Evolutionary conservation across 768 basidiomycete genomes (phyloP).

Genomic region (Termitomyces sp.): DNA sequence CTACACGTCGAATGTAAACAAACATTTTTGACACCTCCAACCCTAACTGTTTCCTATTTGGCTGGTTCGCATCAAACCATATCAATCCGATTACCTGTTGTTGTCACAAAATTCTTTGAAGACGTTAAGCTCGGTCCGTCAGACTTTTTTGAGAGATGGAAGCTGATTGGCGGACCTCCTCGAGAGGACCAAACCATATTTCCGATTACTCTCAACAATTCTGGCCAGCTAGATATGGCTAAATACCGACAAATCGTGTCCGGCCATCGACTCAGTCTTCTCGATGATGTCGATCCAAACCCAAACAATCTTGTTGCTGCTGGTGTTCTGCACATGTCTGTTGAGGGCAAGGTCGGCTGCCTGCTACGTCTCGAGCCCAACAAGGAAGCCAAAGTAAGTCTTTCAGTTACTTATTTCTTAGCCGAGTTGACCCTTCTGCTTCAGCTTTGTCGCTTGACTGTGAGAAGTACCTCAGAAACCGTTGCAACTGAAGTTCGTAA

Average conservation of each 20-base stretch:
- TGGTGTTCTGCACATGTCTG: slow-evolving; percentile 93
- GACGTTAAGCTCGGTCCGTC: slow-evolving; percentile 77
- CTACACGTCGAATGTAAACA: slow-evolving; percentile 95
- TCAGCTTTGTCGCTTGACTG: slow-evolving; percentile 87
- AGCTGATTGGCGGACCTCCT: slow-evolving; percentile 92
- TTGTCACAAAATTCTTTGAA: slow-evolving; percentile 89
- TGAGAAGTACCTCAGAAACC: slow-evolving; percentile 91
- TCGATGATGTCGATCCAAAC: slow-evolving; percentile 89
- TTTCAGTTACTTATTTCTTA: neutral
- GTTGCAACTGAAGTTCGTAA: slow-evolving; percentile 72
- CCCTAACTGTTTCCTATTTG: slow-evolving; percentile 84
- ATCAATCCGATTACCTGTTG: slow-evolving; percentile 79
- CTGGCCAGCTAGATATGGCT: slow-evolving; percentile 69
- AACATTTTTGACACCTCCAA: slow-evolving; percentile 69
- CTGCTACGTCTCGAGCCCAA: slow-evolving; percentile 92
- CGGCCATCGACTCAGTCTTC: slow-evolving; percentile 71
- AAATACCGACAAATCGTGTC: slow-evolving; percentile 72
- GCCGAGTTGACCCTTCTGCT: neutral
- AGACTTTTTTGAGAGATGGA: slow-evolving; percentile 99
- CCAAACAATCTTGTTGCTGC: slow-evolving; percentile 90
- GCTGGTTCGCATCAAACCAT: slow-evolving; percentile 89
- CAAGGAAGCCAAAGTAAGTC: slow-evolving; percentile 82
- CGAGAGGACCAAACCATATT: slow-evolving; percentile 89
- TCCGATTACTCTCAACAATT: slow-evolving; percentile 61
- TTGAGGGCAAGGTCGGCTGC: slow-evolving; percentile 93